A percentile compares a stretch with the other conserved stretches of the same genome.
These are phyloP conservation scores for Solanum arcanum DNA, from an alignment of 257 asterid species.

Conservation along the genomic window DNA sequence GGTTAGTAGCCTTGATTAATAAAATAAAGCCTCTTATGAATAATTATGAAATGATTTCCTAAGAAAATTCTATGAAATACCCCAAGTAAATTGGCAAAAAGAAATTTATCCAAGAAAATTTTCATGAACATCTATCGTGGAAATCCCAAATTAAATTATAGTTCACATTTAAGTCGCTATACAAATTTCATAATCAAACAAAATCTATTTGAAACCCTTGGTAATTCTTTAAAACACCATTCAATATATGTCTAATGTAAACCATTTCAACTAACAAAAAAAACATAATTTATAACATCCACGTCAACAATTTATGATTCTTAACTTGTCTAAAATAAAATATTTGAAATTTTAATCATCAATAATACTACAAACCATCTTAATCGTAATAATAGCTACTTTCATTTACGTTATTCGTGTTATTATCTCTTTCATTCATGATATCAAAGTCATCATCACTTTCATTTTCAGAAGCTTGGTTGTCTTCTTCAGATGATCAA, in stretches of 20 bases:
- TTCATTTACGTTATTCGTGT: too few relatives aligned
- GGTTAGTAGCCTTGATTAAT: neutral
- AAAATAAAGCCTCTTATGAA: neutral
- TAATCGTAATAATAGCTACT: neutral
- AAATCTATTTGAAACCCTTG: neutral
- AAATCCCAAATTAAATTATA: neutral
- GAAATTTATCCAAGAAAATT: too few relatives aligned
- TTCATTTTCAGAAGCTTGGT: neutral
- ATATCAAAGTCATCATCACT: neutral
- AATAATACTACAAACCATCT: neutral
- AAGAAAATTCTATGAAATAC: neutral
- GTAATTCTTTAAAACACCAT: neutral
- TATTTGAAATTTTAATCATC: neutral
- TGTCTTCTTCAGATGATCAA: neutral
- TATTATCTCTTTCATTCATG: neutral
- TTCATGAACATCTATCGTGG: too few relatives aligned
- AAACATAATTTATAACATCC: neutral
- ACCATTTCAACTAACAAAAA: too few relatives aligned
- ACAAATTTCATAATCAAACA: neutral
- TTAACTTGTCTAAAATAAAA: too few relatives aligned
- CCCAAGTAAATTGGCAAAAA: neutral
- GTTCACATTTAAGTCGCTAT: neutral
- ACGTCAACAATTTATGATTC: too few relatives aligned
- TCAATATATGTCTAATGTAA: neutral
- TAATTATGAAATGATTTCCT: neutral